Evolutionary conservation across 2,329 filamentous ascomycete species (phyloP), one percentile per base, ranked within the genome.

Genomic region (Fusarium nelsonii): DNA sequence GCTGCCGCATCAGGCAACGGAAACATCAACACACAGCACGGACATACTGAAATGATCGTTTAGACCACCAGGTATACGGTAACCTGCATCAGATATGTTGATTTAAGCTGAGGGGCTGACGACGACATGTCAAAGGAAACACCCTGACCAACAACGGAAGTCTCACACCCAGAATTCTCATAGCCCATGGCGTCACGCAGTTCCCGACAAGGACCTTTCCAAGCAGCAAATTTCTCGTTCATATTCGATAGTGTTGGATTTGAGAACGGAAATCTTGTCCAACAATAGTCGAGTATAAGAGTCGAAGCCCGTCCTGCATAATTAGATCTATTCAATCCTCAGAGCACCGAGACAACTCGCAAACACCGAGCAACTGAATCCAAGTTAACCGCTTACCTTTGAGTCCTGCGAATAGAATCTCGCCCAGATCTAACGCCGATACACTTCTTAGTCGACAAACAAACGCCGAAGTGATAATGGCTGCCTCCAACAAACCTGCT

Each of bases 121-220:
- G 58, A 65, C 46, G 26, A 46, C 44, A 37, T 60, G 36, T 32
- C 40, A 55, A 48, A 32, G 44, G 54, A 40, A 45, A 18, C 30
- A 44, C 43, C 30, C 37, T 73, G 71, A 70, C 63, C 44, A 54
- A 69, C 69, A 49, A 51, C 34, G 39, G 18, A 51, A 34, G 58
- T 26, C 28, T 69, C 40, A 46, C 67, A 37, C 48, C 41, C 52
- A 18, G 23, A 15, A 26, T 51, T 34, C 58, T 54, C 44, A 52
- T 46, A 37, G 20, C 41, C 37, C 64, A 58, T 73, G 66, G 71
- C 34, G 54, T 56, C 46, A 52, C 58, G 18, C 18, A 43, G 32
- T 49, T 30, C 26, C 43, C 41, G 44, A 45, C 43, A 34, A 10
- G 23, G 12, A 20, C 6, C 18, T 23, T 14, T 30, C 32, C 23